Evolutionary conservation across 2,329 filamentous ascomycete species (phyloP).

Genomic region (Myriosclerotinia curreyana): DNA sequence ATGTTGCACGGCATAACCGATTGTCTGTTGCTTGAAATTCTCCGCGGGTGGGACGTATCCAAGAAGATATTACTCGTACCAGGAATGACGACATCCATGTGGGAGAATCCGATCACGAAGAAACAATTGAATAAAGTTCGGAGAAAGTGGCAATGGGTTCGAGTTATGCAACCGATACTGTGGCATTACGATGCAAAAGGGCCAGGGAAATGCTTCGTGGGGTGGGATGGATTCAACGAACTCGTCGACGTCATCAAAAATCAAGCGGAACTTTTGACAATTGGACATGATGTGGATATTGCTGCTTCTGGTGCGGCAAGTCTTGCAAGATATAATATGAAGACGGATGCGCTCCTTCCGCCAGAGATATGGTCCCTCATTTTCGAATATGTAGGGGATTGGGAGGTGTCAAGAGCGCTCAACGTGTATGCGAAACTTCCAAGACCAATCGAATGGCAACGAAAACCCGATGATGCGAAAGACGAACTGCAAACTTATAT

Average conservation of each 20-base stretch:
- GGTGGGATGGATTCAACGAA: conserved; percentile 66
- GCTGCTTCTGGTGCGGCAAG: conserved; percentile 41
- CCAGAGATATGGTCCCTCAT: conserved; percentile 89
- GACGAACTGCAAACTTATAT: conserved; percentile 69
- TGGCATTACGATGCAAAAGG: conserved; percentile 70
- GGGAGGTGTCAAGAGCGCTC: conserved; percentile 82
- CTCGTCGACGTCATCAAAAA: conserved; percentile 73
- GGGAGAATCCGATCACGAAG: conserved; percentile 85
- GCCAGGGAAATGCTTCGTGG: conserved; percentile 52
- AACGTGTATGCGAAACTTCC: conserved; percentile 76
- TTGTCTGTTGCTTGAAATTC: conserved; percentile 73
- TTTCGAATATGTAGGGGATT: conserved; percentile 79
- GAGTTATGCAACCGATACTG: conserved; percentile 74
- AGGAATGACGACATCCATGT: conserved; percentile 85
- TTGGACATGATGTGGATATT: conserved; percentile 63
- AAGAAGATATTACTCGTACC: conserved; percentile 84
- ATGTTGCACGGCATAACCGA: conserved; percentile 85
- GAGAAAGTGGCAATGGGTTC: conserved; percentile 82
- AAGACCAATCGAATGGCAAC: conserved; percentile 68
- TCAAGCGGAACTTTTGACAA: conserved; percentile 69
- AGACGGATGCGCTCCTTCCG: conserved; percentile 55
- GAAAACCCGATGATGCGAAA: conserved; percentile 56
- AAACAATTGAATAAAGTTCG: conserved; percentile 82
- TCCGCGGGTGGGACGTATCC: conserved; percentile 81
- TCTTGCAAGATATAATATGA: conserved; percentile 45